Base-by-base conservation (phyloP, 108 stramenopile genomes). In the Schizochytrium sp. region DNA sequence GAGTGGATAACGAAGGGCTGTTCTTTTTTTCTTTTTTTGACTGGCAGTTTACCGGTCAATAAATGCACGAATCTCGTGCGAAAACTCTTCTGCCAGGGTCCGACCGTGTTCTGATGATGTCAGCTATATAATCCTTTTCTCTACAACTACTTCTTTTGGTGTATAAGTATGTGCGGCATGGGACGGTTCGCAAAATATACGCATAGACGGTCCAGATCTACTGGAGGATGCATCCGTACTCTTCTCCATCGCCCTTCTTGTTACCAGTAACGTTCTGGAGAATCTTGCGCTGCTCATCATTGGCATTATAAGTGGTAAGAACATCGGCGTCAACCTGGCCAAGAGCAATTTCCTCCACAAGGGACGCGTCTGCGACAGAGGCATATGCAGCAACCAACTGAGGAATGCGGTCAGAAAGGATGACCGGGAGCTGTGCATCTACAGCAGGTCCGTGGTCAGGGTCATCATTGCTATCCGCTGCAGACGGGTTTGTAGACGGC, bases 401-500 rank as follows among this genome's bases (percentile, higher is more conserved):
- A 5, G 76, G 76, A 2, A 83, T 83, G 50, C 55, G 49, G 76
- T 49, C 47, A 1, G 50, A 55, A 38, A 83, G 53, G 55, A 83
- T 55, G 76, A 83, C 76, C 5, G 76, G 76, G 28, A 83, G 5
- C 47, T 83, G 17, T 17, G 76, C 76, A 53, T 83, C 76, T 47
- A 83, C 76, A 53, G 76, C 76, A 13, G 76, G 76, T 13, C 55
- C 53, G 76, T 83, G 76, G 76, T 83, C 53, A n/a, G 76, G 76
- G 17, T 83, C 76, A 2, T 38, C 47, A 1, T 47, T 7, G 47
- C 5, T 5, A 53, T n/a, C 12, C 0, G 50, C 76, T 5, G 53
- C 53, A 38, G 64, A 69, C 12, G 76, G 76, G 2, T 55, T 83
- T 8, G 76, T 83, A 8, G 76, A 83, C n/a, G 76, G 76, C 76